phyloP scores from a whole-genome alignment of 371 early-diverging fungal genomes.

The Mucor piriformis region DNA sequence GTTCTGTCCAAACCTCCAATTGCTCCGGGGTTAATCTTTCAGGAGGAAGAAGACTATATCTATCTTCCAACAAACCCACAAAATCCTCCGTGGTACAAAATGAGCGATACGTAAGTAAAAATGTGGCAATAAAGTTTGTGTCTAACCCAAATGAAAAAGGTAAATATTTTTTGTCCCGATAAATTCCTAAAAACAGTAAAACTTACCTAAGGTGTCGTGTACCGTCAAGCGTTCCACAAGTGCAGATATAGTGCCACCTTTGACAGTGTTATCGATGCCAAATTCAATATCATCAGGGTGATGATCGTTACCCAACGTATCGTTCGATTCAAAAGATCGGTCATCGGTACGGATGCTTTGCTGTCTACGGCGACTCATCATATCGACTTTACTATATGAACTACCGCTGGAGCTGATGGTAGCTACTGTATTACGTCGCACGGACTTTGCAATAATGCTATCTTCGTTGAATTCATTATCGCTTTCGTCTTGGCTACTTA shows the following conservation, averaged over 20 bases:
- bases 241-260: conserved; percentile 83
- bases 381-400: not conserved
- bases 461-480: not conserved
- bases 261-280: conserved; percentile 79
- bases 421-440: conserved; percentile 7
- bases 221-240: conserved; percentile 87
- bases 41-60: conserved; percentile 77
- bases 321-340: not conserved
- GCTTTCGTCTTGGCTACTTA: not conserved
- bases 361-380: conserved; percentile 13
- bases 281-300: conserved; percentile 72
- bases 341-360: conserved; percentile 20
- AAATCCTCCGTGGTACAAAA: conserved; percentile 80
- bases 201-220: conserved; percentile 68
- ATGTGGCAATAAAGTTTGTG: conserved; percentile 74
- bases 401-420: not conserved
- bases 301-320: conserved; percentile 68
- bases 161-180: not conserved
- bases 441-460: not conserved
- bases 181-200: not conserved
- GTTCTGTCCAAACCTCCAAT: conserved; percentile 77
- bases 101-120: conserved; percentile 89
- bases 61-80: conserved; percentile 67
- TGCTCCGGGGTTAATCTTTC: conserved; percentile 66
- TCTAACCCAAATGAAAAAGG: conserved; percentile 46